A percentile compares a stretch with the other conserved stretches of the same genome.
Evolutionary conservation across 345 rosid genomes (phyloP).

Genomic region (Bretschneidera sinensis): DNA sequence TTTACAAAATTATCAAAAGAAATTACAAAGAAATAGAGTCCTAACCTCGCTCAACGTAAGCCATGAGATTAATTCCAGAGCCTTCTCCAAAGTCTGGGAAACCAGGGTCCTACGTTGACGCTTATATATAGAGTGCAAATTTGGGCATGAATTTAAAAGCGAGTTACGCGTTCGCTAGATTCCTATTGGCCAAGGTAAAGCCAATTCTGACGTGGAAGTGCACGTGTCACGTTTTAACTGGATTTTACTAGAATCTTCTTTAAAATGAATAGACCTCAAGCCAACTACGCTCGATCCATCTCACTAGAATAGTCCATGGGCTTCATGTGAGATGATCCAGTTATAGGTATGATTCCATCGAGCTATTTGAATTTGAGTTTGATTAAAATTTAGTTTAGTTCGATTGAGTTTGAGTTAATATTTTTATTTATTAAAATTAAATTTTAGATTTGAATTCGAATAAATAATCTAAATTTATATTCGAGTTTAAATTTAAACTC

Average conservation of each 20-base stretch:
- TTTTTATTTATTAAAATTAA: too few relatives aligned
- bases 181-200: background rate
- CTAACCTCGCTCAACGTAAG: slow-evolving; percentile 25
- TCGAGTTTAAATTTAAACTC: too few relatives aligned
- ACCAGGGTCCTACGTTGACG: background rate
- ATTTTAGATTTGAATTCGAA: too few relatives aligned
- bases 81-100: background rate
- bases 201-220: background rate
- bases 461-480: too few relatives aligned
- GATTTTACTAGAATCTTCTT: background rate
- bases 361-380: too few relatives aligned
- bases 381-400: too few relatives aligned
- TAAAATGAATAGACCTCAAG: too few relatives aligned
- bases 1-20: background rate
- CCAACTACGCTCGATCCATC: too few relatives aligned
- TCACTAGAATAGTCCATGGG: too few relatives aligned
- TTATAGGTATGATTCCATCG: too few relatives aligned
- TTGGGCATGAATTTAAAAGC: background rate
- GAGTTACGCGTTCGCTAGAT: background rate
- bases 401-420: too few relatives aligned
- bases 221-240: background rate
- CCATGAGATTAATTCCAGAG: slow-evolving; percentile 15
- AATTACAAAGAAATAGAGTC: background rate
- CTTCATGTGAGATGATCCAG: too few relatives aligned
- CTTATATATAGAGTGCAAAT: background rate